Base-by-base conservation (phyloP, 192 early-diverging fungal species). In the Geranomyces variabilis region DNA sequence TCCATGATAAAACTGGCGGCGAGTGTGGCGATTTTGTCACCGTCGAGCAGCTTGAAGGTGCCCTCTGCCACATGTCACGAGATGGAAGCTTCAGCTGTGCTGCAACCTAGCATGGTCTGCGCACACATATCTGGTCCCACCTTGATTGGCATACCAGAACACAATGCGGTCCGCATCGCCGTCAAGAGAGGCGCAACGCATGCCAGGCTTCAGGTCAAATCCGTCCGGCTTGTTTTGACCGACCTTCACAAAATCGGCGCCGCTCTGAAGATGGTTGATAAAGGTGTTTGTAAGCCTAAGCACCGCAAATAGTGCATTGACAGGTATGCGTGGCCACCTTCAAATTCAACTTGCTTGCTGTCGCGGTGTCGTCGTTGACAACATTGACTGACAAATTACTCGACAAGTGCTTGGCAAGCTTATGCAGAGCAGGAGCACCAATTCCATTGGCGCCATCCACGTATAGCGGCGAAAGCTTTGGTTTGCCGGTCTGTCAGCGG, bases 161-260 rank as follows among this genome's bases (percentile, higher is more conserved):
- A 99, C 93, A 46, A 99, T 89, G 66, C 97, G 93, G 77, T 99
- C 97, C 55, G 97, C 97, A 78, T 99, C 97, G 72, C 97, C 97
- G 77, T 99, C 97, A 64, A 96, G 88, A 28, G 96, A 97, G 71
- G 89, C 90, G 65, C 84, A 93, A 68, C 94, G 90, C 55, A 90
- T 82, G n/a, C 87, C 87, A 45, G 87, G 77, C 34, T 57, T 61
- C 66, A 95, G 77, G 24, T 79, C 79, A 26, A 91, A 75, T 49
- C 93, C 93, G 1, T 75, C 77, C 9, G 97, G 96, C 63, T 83
- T 78, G 31, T 80, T 87, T 83, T 98, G 95, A 51, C 90, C 76
- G 29, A 95, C 86, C 85, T 99, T 99, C 73, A 99, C 97, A 79
- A 85, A 94, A 78, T 99, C 97, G n/a, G 97, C 97, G 56, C 97